These are phyloP conservation scores for Arachis monticola DNA, from an alignment of 331 rosid species.

Conservation along the genomic window DNA sequence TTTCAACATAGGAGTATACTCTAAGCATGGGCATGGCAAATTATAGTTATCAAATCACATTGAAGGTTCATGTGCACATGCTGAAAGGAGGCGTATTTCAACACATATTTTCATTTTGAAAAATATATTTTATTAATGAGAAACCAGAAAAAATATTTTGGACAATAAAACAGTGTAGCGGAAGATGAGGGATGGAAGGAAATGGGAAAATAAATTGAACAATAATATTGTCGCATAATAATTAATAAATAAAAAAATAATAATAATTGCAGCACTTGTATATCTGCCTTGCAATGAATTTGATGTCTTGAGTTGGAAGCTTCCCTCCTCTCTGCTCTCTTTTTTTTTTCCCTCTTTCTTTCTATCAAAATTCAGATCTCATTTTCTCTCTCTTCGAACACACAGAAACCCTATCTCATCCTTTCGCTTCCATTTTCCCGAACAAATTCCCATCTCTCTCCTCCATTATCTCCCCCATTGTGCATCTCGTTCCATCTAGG, in stretches of 20 bases:
- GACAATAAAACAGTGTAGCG: too few species aligned
- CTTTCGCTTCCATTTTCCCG: neutral
- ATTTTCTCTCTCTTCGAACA: neutral
- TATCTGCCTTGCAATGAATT: neutral
- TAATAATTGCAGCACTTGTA: neutral
- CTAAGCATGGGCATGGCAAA: neutral
- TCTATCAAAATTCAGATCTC: constrained; percentile 19
- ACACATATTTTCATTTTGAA: too few species aligned
- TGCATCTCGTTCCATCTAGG: neutral
- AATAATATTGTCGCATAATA: neutral
- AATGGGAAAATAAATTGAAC: neutral
- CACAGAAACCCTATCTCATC: neutral
- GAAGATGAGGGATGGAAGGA: neutral
- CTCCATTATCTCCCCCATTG: neutral
- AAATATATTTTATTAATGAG: too few species aligned
- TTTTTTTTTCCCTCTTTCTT: neutral
- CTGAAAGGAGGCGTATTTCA: too few species aligned
- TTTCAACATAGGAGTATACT: neutral
- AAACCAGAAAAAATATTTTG: too few species aligned
- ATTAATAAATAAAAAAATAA: neutral
- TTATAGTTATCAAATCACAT: too few species aligned
- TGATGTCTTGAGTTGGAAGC: constrained; percentile 38
- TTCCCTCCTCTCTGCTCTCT: constrained; percentile 27
- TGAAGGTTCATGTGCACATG: too few species aligned
- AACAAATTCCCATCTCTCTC: neutral